These are phyloP conservation scores for Aurifilum marmelostoma DNA, from an alignment of 2,329 filamentous ascomycete species.

Conservation along the genomic window DNA sequence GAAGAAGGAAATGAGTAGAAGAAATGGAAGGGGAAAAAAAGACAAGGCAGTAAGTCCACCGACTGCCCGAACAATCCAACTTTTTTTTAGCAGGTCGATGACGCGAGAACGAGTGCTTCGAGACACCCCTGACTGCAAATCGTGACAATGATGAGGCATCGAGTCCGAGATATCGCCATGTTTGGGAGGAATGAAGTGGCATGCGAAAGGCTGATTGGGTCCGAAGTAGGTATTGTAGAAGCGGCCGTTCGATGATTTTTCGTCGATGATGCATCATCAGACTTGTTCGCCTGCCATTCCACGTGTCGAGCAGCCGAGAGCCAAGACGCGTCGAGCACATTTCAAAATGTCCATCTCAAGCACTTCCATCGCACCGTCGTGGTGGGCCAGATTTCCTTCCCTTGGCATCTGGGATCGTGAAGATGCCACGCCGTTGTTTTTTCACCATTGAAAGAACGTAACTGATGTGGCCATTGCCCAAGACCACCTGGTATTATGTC, in stretches of 20 bases:
- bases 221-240: neutral
- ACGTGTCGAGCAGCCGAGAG: neutral
- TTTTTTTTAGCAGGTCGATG: constrained; percentile 4
- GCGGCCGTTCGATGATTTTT: neutral
- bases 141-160: neutral
- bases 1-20: constrained; percentile 15
- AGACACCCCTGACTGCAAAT: neutral
- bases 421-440: constrained; percentile 12
- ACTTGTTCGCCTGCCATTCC: neutral
- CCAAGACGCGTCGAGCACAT: neutral
- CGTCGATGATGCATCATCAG: neutral
- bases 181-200: neutral
- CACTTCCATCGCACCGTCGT: neutral
- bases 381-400: neutral
- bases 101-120: neutral
- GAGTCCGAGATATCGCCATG: neutral
- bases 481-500: constrained; percentile 28
- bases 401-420: neutral
- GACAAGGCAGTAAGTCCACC: neutral
- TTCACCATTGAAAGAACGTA: constrained; percentile 16
- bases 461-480: constrained; percentile 24
- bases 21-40: constrained; percentile 17
- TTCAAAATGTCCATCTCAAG: neutral
- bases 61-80: constrained; percentile 17
- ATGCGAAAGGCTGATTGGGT: neutral